Evolutionary conservation across 2,329 filamentous ascomycete genomes (phyloP).

Genomic region (Sphaerulina populicola): DNA sequence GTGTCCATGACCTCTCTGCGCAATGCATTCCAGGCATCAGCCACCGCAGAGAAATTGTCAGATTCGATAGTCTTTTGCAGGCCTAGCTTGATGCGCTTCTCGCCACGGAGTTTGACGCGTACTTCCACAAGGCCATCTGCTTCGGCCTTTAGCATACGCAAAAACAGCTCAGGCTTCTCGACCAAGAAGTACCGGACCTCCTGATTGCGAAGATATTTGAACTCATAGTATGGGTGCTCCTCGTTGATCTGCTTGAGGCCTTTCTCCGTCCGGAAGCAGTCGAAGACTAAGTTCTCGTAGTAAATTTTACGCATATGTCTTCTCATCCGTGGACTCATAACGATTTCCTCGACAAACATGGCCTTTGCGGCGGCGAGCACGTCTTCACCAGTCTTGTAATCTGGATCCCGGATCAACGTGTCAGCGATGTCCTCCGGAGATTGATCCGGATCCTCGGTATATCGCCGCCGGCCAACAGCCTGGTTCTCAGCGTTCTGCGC

Average conservation of each 20-base stretch:
- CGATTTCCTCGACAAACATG: constrained; percentile 86
- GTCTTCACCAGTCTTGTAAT: constrained; percentile 66
- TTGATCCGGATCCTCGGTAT: constrained; percentile 73
- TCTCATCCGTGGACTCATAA: constrained; percentile 78
- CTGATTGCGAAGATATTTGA: constrained; percentile 92
- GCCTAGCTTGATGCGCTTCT: constrained; percentile 65
- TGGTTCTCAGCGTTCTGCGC: constrained; percentile 70
- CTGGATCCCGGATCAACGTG: constrained; percentile 58
- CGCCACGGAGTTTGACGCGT: constrained; percentile 65
- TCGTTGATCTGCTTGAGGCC: constrained; percentile 89
- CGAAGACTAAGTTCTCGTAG: constrained; percentile 74
- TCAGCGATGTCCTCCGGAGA: constrained; percentile 84
- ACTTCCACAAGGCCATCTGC: constrained; percentile 88
- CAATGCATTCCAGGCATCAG: constrained; percentile 88
- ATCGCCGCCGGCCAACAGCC: constrained; percentile 61
- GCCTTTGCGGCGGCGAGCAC: constrained; percentile 72
- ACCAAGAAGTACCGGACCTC: constrained; percentile 61
- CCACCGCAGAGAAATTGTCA: constrained; percentile 89
- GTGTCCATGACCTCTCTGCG: constrained; percentile 75
- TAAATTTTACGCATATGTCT: constrained; percentile 76
- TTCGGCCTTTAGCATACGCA: constrained; percentile 97
- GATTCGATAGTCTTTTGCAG: constrained; percentile 80
- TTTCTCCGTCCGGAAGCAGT: constrained; percentile 87
- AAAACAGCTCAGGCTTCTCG: constrained; percentile 74
- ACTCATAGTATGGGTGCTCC: constrained; percentile 90